Percentiles rank a stretch among this genome's conserved stretches.
phyloP scores from a whole-genome alignment of 768 basidiomycete species.

The Sarcodon aspratus region DNA sequence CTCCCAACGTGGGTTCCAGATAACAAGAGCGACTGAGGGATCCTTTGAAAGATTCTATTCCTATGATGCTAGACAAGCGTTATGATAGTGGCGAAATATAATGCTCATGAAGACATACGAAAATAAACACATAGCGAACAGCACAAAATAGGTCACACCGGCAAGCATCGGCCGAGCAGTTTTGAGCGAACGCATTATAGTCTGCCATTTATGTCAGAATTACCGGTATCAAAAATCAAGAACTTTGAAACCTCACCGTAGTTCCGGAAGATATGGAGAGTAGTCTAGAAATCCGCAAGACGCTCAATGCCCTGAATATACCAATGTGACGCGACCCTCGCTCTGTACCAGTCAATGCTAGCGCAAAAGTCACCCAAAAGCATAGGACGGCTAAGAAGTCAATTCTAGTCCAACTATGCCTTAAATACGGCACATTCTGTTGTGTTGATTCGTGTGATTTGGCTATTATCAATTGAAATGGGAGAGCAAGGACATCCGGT shows the following conservation, averaged over 20 bases:
- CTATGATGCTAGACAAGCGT: slow-evolving; percentile 54
- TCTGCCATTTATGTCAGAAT: slow-evolving; percentile 21
- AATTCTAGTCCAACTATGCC: slow-evolving; percentile 88
- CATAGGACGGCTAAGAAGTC: slow-evolving; percentile 78
- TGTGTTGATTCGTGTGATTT: slow-evolving; percentile 43
- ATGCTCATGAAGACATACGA: slow-evolving; percentile 39
- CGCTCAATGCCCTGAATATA: slow-evolving; percentile 80
- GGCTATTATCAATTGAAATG: slow-evolving; percentile 50
- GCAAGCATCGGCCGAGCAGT: slow-evolving; percentile 82
- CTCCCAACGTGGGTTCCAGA: slow-evolving; percentile 43
- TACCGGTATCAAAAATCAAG: background rate
- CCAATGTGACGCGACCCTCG: slow-evolving; percentile 63
- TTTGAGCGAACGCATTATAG: slow-evolving; percentile 90
- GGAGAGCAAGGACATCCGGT: slow-evolving; percentile 38
- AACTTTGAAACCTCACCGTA: slow-evolving; percentile 39
- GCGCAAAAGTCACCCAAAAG: slow-evolving; percentile 78
- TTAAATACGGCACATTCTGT: slow-evolving; percentile 73
- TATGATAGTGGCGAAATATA: background rate
- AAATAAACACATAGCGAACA: slow-evolving; percentile 84
- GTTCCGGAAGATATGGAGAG: slow-evolving; percentile 88
- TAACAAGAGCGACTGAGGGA: slow-evolving; percentile 61
- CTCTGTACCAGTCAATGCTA: slow-evolving; percentile 64
- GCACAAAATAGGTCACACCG: slow-evolving; percentile 81
- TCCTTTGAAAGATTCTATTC: slow-evolving; percentile 89
- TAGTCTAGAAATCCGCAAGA: slow-evolving; percentile 71